Base-by-base conservation (phyloP, 2,329 filamentous ascomycete genomes). In the Thelonectria discophora region DNA sequence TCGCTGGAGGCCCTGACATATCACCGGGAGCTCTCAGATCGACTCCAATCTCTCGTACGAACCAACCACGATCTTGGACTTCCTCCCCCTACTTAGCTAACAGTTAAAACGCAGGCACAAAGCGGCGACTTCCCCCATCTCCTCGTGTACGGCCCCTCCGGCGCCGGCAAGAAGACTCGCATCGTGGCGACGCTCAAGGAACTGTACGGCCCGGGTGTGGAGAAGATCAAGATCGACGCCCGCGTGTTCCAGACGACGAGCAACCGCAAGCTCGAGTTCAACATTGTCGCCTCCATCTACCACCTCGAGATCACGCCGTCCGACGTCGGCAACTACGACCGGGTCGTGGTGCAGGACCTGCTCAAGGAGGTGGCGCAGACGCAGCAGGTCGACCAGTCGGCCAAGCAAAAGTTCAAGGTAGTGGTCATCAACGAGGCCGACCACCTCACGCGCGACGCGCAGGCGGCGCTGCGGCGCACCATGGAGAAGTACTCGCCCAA, bases 401-500 rank as follows among this genome's bases (percentile, higher is more conserved):
- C 96, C 15, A 91, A 88, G 75, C 95, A 99, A 76, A 87, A 89
- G 46, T 99, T 99, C 86, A 99, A 99, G 80, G 94, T 99, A 1
- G 95, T 99, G 1, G 94, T 99, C 37, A 98, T 99, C 84, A 99
- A 99, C 72, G 95, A 99, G 82, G 95, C 95, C 8, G 96, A 99
- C 75, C 92, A 97, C 74, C 84, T 99, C 66, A 95, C 90, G 3
- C 84, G 95, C 65, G 95, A 99, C 82, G 95, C 95, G 3, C 95
- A 99, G 79, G 95, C 96, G 0, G 96, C 96, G 32, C 81, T 99
- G 73, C 88, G 95, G 76, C 85, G 95, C 65, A 99, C 95, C 0
- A 99, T 99, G 95, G 95, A 99, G 80, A 99, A 99, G 79, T 99
- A 99, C 83, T 96, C 92, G 72, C 94, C 94, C 13, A 99, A 99